phyloP scores from a whole-genome alignment of 768 basidiomycete genomes.

The Kwoniella mangroviensis region DNA sequence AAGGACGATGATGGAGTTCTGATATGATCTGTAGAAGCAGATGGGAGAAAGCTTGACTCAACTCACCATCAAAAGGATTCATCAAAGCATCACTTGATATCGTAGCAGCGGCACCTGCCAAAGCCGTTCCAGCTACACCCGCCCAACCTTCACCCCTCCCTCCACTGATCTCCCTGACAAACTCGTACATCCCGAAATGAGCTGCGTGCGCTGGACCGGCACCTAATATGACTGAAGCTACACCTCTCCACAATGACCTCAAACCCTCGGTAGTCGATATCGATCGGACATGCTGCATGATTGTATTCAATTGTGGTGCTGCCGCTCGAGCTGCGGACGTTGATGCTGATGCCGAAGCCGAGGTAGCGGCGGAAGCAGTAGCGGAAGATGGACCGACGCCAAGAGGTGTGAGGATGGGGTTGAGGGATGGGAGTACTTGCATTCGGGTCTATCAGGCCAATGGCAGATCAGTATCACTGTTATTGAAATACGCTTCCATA shows the following conservation, averaged over 20 bases:
- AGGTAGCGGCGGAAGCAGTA: slow-evolving; percentile 3
- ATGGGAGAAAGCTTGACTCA: background rate
- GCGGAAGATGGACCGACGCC: slow-evolving; percentile 14
- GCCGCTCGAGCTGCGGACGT: slow-evolving; percentile 14
- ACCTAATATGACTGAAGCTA: slow-evolving; percentile 91
- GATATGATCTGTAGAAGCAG: slow-evolving; percentile 59
- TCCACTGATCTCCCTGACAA: slow-evolving; percentile 88
- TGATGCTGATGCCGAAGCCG: slow-evolving; percentile 18
- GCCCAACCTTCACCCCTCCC: slow-evolving; percentile 68
- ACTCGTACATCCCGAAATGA: slow-evolving; percentile 95
- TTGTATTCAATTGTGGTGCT: slow-evolving; percentile 41
- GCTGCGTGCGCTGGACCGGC: slow-evolving; percentile 98
- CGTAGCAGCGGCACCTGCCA: slow-evolving; percentile 92
- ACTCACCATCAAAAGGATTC: slow-evolving; percentile 98
- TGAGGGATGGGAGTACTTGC: slow-evolving; percentile 70
- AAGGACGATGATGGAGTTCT: too few species aligned
- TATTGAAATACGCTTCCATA: background rate
- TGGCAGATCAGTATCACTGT: slow-evolving; percentile 10
- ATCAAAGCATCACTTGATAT: slow-evolving; percentile 95
- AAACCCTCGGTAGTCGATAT: slow-evolving; percentile 95
- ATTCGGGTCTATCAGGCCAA: slow-evolving; percentile 78
- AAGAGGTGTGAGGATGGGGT: slow-evolving; percentile 38
- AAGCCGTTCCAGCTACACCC: slow-evolving; percentile 88
- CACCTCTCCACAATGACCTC: slow-evolving; percentile 90
- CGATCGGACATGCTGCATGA: slow-evolving; percentile 53